Percentiles rank a stretch among this genome's conserved stretches.
Evolutionary conservation across 2,329 filamentous ascomycete species (phyloP).

Genomic region (Fragosphaeria purpurea): DNA sequence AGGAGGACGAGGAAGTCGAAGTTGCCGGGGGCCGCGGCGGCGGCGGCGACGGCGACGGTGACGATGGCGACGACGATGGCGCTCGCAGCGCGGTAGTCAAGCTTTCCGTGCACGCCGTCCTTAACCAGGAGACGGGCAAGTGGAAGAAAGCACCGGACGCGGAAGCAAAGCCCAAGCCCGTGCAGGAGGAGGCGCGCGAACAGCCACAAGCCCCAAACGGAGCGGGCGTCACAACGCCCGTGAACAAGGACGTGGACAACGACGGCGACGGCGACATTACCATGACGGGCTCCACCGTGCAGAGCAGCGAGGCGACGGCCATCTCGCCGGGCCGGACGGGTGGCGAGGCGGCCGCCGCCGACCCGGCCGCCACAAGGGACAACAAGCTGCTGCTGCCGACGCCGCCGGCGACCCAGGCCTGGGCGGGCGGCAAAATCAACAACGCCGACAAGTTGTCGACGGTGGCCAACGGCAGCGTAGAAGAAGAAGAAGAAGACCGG

Average conservation of each 20-base stretch:
- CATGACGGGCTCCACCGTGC: conserved; percentile 5
- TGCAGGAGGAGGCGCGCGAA: no score
- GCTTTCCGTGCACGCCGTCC: conserved; percentile 43
- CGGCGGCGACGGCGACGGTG: conserved; percentile 18
- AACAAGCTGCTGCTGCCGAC: no score
- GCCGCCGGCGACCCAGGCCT: no score
- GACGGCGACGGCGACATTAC: conserved; percentile 5
- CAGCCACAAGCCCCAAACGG: background rate
- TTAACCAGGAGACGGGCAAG: conserved; percentile 24
- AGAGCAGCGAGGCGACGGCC: conserved; percentile 9
- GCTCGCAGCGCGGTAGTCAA: conserved; percentile 63
- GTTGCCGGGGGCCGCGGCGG: background rate
- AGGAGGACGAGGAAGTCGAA: conserved; percentile 29
- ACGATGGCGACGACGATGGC: background rate
- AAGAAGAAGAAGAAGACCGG: no score
- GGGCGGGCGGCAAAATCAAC: no score
- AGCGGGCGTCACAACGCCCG: conserved; percentile 5
- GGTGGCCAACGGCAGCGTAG: no score
- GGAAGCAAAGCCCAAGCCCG: background rate
- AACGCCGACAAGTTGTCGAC: no score
- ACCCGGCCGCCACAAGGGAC: no score
- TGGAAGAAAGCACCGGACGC: conserved; percentile 18
- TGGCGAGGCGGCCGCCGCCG: background rate
- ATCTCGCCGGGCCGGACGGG: conserved; percentile 1
- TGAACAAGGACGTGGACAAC: background rate